A percentile compares a stretch with the other conserved stretches of the same genome.
phyloP scores from a whole-genome alignment of 139 green algal genomes.

The Coelastrella sp. region DNA sequence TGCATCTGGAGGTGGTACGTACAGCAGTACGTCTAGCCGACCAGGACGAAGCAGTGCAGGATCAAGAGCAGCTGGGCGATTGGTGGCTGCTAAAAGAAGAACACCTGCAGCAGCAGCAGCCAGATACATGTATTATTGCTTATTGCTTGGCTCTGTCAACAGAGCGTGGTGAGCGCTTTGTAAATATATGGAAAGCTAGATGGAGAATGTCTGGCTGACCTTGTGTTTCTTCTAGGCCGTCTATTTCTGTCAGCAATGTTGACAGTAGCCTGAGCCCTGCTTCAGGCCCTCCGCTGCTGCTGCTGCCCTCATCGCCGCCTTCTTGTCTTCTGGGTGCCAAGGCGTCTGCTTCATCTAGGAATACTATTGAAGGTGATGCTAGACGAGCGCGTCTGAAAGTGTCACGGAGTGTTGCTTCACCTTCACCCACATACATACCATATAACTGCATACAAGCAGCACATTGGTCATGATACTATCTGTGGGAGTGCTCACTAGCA shows the following conservation, averaged over 20 bases:
- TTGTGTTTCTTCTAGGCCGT: conserved; percentile 78
- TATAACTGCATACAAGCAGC: conserved; percentile 71
- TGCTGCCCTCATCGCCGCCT: conserved; percentile 27
- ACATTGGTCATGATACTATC: too few relatives aligned
- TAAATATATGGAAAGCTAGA: too few relatives aligned
- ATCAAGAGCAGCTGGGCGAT: conserved; percentile 81
- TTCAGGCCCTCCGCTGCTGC: conserved; percentile 45
- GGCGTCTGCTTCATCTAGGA: conserved; percentile 92
- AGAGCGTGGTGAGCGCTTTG: too few relatives aligned
- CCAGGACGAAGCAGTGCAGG: conserved; percentile 85
- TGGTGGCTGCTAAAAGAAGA: conserved; percentile 87
- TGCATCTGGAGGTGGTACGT: conserved; percentile 90
- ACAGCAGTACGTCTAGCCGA: conserved; percentile 86
- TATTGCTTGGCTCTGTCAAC: too few relatives aligned
- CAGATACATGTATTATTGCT: too few relatives aligned
- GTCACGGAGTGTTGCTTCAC: conserved; percentile 80
- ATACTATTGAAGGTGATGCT: conserved; percentile 83
- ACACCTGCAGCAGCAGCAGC: conserved; percentile 64
- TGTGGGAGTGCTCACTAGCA: too few relatives aligned
- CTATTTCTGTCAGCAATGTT: conserved; percentile 86
- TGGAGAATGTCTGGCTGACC: conserved; percentile 28
- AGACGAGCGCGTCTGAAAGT: conserved; percentile 78
- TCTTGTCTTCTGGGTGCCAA: conserved; percentile 62
- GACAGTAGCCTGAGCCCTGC: conserved; percentile 75
- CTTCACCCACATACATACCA: conserved; percentile 91